Conservation (phyloP, 495 filamentous ascomycete genomes). For the Massariosphaeria phaeospora region DNA sequence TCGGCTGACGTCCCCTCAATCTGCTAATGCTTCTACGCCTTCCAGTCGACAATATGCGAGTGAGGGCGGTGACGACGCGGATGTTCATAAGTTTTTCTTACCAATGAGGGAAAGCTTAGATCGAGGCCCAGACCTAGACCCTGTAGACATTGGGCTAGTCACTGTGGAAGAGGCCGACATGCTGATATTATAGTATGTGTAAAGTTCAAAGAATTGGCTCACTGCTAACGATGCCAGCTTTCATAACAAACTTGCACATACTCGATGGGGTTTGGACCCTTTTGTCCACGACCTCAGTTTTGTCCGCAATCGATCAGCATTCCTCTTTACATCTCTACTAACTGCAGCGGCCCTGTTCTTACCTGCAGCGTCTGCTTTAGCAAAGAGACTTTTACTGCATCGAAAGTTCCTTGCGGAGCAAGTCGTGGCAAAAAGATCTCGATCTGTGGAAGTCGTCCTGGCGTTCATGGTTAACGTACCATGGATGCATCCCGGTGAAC, state of each 20-base stretch:
- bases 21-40: neutral
- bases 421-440: constrained; percentile 54
- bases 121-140: constrained; percentile 58
- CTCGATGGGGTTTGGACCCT: constrained; percentile 68
- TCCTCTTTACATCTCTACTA: constrained; percentile 66
- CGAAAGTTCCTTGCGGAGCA: constrained; percentile 58
- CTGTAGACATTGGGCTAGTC: constrained; percentile 61
- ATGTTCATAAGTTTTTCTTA: constrained; percentile 53
- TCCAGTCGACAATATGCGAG: constrained; percentile 1
- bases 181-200: constrained; percentile 58
- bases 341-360: constrained; percentile 61
- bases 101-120: constrained; percentile 57
- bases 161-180: constrained; percentile 57
- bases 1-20: constrained; percentile 40
- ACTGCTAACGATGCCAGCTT: constrained; percentile 45
- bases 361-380: constrained; percentile 56
- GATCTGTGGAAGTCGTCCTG: constrained; percentile 67
- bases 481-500: constrained; percentile 66
- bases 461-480: constrained; percentile 75
- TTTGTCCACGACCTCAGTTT: constrained; percentile 58
- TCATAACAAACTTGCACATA: constrained; percentile 65
- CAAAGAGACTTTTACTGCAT: constrained; percentile 58
- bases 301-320: constrained; percentile 61
- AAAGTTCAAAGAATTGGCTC: neutral
- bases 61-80: constrained; percentile 6